These are phyloP conservation scores for Talaromyces albobiverticillius DNA, from an alignment of 2,329 filamentous ascomycete species.

Conservation along the genomic window DNA sequence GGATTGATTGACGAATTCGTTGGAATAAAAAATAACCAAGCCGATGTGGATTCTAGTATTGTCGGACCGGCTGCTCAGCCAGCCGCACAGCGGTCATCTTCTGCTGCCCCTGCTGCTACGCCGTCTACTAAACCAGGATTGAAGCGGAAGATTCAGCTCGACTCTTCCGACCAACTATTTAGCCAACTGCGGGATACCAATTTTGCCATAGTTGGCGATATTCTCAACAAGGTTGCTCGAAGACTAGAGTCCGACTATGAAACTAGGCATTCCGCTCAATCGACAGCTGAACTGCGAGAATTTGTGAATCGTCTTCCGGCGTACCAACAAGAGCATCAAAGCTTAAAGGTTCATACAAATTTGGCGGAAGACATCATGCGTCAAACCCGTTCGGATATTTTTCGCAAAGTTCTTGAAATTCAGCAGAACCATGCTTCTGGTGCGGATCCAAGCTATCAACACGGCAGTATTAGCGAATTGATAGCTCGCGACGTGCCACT, in stretches of 20 bases:
- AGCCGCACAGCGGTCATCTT: constrained; percentile 54
- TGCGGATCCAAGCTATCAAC: constrained; percentile 81
- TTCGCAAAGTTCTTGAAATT: constrained; percentile 83
- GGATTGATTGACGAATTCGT: constrained; percentile 93
- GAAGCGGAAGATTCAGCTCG: constrained; percentile 85
- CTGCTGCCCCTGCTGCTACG: constrained; percentile 46
- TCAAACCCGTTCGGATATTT: constrained; percentile 82
- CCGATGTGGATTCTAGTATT: constrained; percentile 86
- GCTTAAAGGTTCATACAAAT: constrained; percentile 85
- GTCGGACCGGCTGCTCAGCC: constrained; percentile 65
- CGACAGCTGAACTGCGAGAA: constrained; percentile 84
- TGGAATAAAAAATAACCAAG: constrained; percentile 86
- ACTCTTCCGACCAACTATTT: constrained; percentile 86
- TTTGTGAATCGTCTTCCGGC: constrained; percentile 92
- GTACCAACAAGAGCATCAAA: constrained; percentile 91
- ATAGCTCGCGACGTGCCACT: constrained; percentile 82
- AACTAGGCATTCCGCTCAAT: constrained; percentile 78
- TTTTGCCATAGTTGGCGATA: constrained; percentile 86
- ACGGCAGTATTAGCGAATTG: constrained; percentile 90
- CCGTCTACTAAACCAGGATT: constrained; percentile 57
- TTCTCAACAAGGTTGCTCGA: constrained; percentile 86
- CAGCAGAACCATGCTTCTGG: constrained; percentile 94
- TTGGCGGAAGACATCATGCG: constrained; percentile 95
- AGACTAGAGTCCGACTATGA: constrained; percentile 86
- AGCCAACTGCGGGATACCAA: constrained; percentile 86